phyloP scores from a whole-genome alignment of 148 eudicot genomes.

The Fagopyrum homotropicum region DNA sequence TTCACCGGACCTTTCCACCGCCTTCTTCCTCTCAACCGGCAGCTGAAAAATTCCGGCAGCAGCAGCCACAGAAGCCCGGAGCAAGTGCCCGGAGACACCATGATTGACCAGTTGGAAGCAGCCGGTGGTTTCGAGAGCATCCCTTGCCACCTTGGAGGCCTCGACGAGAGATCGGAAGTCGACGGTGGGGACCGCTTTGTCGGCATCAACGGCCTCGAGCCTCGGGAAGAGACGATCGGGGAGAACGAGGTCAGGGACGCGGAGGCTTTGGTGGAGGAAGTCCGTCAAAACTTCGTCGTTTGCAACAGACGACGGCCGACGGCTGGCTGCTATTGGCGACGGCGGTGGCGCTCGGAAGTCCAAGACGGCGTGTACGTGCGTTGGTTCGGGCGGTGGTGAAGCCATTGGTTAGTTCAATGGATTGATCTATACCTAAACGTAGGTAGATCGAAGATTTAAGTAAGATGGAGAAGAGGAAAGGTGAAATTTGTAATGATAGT shows the following conservation, averaged over 20 bases:
- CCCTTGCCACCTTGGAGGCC: slow-evolving; percentile 8
- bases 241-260: slow-evolving; percentile 63
- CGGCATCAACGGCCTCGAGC: slow-evolving; percentile 29
- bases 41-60: slow-evolving; percentile 41
- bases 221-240: slow-evolving; percentile 69
- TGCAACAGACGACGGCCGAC: slow-evolving; percentile 48
- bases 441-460: too few relatives aligned
- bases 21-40: slow-evolving; percentile 40
- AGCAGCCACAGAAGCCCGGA: slow-evolving; percentile 19
- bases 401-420: neutral
- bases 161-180: slow-evolving; percentile 28
- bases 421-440: too few relatives aligned
- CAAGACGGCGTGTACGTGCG: neutral
- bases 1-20: slow-evolving; percentile 35
- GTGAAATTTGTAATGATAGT: too few relatives aligned
- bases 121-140: slow-evolving; percentile 34
- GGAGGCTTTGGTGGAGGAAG: slow-evolving; percentile 51
- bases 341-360: slow-evolving; percentile 92
- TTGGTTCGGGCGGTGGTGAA: neutral
- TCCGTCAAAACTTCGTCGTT: slow-evolving; percentile 67
- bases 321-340: slow-evolving; percentile 64
- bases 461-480: too few relatives aligned
- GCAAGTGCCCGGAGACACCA: slow-evolving; percentile 36
- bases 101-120: slow-evolving; percentile 69
- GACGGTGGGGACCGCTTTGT: slow-evolving; percentile 29